Evolutionary conservation across 441 rosid species (phyloP).

Genomic region (Daphne laureola): DNA sequence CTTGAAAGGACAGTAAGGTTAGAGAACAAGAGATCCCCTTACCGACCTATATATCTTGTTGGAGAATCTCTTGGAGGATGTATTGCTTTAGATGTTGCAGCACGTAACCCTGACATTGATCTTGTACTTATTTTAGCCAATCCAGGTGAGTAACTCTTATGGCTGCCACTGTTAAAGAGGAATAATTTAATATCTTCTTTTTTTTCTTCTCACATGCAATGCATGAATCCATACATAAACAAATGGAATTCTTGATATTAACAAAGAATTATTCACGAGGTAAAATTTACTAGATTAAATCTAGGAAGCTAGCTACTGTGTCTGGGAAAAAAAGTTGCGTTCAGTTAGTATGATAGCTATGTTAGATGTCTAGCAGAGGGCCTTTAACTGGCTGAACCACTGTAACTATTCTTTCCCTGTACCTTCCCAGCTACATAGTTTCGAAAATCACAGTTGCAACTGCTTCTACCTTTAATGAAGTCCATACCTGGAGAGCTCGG

Average conservation of each 20-base stretch:
- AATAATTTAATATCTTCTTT: no score
- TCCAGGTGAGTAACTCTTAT: conserved; percentile 36
- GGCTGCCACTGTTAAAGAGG: background rate
- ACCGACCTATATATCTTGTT: conserved; percentile 62
- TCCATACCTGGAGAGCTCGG: conserved; percentile 44
- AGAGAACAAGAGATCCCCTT: conserved; percentile 25
- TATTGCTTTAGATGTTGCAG: conserved; percentile 59
- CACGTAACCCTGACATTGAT: conserved; percentile 53
- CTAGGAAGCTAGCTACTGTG: no score
- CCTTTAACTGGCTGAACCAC: no score
- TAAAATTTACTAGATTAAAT: no score
- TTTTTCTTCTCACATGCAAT: no score
- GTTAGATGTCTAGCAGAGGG: no score
- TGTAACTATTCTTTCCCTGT: no score
- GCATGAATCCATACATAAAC: no score
- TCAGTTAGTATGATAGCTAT: no score
- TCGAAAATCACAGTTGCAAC: conserved; percentile 42
- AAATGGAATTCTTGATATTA: no score
- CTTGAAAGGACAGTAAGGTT: conserved; percentile 36
- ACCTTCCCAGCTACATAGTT: conserved; percentile 62
- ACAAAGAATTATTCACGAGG: no score
- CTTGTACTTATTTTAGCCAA: conserved; percentile 53
- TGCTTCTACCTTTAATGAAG: conserved; percentile 42
- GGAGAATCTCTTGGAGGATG: conserved; percentile 73
- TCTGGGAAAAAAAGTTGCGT: no score